Evolutionary conservation across 2,329 filamentous ascomycete genomes (phyloP), one percentile per base, ranked within the genome.

Genomic region (Colletotrichum cereale): DNA sequence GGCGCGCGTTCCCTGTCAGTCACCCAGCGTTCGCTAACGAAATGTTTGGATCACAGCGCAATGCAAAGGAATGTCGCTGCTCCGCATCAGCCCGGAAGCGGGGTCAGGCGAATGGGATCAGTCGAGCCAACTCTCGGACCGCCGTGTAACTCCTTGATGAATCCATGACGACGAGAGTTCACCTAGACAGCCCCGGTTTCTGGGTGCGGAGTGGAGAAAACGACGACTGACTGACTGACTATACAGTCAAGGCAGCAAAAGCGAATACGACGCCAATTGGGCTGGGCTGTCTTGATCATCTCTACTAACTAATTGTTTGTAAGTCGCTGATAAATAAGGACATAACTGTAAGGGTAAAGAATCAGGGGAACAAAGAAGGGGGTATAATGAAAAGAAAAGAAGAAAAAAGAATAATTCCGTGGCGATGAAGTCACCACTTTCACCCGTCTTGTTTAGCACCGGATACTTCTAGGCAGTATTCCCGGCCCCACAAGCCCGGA

Each of bases 361-460:
- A 24, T 29, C 4, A 11, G 24, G n/a, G 4, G 11, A 26, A 42
- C n/a, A 29, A 18, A 40, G 18, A 18, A 5, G 7, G 4, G 4
- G 10, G 2, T 4, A 4, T 11, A 6, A 21, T 12, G 44, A 7
- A 4, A 8, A 8, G 31, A 34, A 34, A 34, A 4, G 7, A 24
- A 38, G 10, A n/a, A 18, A 18, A 31, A 16, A 21, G 48, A 50
- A 38, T 18, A 21, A 63, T 18, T 69, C 24, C 58, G 34, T 57
- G 29, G 62, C 67, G 58, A 73, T 73, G 71, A 73, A 73, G 71
- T 73, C 71, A 73, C 58, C 71, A 67, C 63, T 73, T 56, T 52
- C 42, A 26, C 44, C 62, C 57, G 63, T n/a, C n/a, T n/a, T n/a
- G 50, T 42, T 38, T 26, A 61, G 16, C 42, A 34, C 60, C 71